These are phyloP conservation scores for Penicillium herquei DNA, from an alignment of 495 filamentous ascomycete species.

Conservation along the genomic window DNA sequence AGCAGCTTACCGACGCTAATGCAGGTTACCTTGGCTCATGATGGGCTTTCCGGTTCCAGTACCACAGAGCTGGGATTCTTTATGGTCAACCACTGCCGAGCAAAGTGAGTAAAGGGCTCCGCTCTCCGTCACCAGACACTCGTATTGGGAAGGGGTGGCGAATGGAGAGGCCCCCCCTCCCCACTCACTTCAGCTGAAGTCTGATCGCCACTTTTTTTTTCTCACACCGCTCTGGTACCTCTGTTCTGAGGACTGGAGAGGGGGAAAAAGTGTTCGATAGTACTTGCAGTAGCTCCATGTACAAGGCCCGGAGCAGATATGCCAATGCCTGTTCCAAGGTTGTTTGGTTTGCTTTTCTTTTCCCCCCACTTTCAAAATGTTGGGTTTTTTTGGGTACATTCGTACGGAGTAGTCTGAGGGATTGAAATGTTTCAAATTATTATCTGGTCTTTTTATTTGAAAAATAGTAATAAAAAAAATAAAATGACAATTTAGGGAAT, in stretches of 20 bases:
- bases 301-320: slow-evolving; percentile 20
- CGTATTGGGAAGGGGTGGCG: neutral
- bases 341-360: neutral
- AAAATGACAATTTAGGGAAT: too few relatives aligned
- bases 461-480: too few relatives aligned
- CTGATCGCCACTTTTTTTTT: slow-evolving; percentile 29
- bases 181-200: slow-evolving; percentile 28
- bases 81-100: slow-evolving; percentile 12
- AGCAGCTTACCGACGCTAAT: slow-evolving; percentile 40
- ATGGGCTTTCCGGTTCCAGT: slow-evolving; percentile 36
- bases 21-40: slow-evolving; percentile 41
- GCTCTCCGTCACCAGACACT: slow-evolving; percentile 22
- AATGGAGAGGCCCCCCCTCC: slow-evolving; percentile 23
- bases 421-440: neutral
- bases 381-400: too few relatives aligned
- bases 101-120: neutral
- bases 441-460: too few relatives aligned
- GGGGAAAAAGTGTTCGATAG: slow-evolving; percentile 12
- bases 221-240: slow-evolving; percentile 20
- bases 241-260: neutral
- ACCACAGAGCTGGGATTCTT: slow-evolving; percentile 40
- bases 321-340: neutral
- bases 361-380: neutral
- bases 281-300: slow-evolving; percentile 29
- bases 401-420: too few relatives aligned